phyloP scores from a whole-genome alignment of 2,329 filamentous ascomycete genomes.

The Eutypella sp. region DNA sequence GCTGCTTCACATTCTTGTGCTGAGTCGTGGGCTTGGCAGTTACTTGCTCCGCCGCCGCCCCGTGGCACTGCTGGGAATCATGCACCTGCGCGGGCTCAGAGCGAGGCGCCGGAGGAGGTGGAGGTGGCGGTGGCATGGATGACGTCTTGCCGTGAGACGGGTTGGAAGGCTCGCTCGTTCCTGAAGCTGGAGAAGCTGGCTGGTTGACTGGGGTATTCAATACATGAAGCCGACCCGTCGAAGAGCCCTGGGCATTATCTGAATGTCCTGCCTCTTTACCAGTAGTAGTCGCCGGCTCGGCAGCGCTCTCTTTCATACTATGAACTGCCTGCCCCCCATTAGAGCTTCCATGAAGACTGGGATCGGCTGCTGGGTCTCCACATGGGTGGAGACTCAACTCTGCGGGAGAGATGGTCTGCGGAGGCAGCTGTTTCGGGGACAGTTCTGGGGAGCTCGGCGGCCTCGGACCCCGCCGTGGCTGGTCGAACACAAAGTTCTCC shows the following conservation, averaged over 20 bases:
- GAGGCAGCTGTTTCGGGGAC: constrained; percentile 32
- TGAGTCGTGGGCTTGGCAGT: constrained; percentile 4
- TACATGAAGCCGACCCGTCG: constrained; percentile 6
- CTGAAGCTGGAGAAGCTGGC: constrained; percentile 1
- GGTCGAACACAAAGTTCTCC: constrained; percentile 28
- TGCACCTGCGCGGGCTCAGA: constrained; percentile 3
- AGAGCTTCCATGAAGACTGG: neutral
- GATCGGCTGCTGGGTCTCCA: neutral
- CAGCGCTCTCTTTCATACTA: constrained; percentile 3
- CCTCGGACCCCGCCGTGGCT: constrained; percentile 18
- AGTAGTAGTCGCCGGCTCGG: constrained; percentile 3
- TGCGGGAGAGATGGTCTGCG: constrained; percentile 14
- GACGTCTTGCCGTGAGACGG: constrained; percentile 4
- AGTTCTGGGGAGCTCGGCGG: constrained; percentile 27
- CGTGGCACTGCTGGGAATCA: constrained; percentile 4
- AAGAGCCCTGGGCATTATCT: no score
- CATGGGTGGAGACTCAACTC: constrained; percentile 2
- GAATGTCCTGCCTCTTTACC: constrained; percentile 2
- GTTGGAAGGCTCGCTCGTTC: neutral
- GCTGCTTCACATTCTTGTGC: constrained; percentile 16
- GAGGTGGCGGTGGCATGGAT: constrained; percentile 18
- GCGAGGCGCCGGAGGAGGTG: constrained; percentile 11
- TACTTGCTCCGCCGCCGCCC: constrained; percentile 1
- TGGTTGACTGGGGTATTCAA: constrained; percentile 5
- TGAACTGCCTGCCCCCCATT: constrained; percentile 4